Base-by-base conservation (phyloP, 805 yeast species). In the Metschnikowia drakensbergensis region DNA sequence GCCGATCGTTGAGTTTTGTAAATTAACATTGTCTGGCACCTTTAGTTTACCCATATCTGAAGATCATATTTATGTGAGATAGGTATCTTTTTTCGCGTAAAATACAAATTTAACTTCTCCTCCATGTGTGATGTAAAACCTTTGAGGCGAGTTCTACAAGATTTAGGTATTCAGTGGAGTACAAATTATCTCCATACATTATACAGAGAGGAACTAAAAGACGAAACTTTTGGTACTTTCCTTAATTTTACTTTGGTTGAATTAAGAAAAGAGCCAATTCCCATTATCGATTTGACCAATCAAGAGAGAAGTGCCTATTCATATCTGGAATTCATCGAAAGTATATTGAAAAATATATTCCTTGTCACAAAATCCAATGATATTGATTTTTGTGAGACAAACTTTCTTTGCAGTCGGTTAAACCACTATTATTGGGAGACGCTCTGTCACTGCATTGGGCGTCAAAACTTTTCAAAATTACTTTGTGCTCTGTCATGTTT, bases 351-450 rank as follows among this genome's bases (percentile, higher is more conserved):
- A 31, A 40, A 22, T 23, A 7, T 17, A 5, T n/a, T 5, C 31
- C 31, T 25, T 5, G 22, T 40, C 17, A 30, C 22, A n/a, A 25
- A 30, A 23, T 30, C 36, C 8, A 40, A 25, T 25, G 11, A 32
- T 5, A 10, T 23, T 11, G 22, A 40, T 40, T 5, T 25, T 28
- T 31, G 32, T 17, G 45, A 33, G 10, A 42, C 38, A 4, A 42
- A 25, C 17, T 63, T 72, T n/a, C 63, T 64, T 25, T 69, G 71
- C 3, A 64, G 69, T 13, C 46, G 61, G 1, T 52, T 84, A 17
- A 81, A 80, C 49, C 58, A 68, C 3, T 54, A 65, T 3, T 52
- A 59, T 2, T 82, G 87, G 81, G 69, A 69, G 29, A 52, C 58
- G 3, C 38, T 82, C 0, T 77, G 67, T 48, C 50, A 48, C 2